Conservation (phyloP, 352 stramenopile genomes). For the Pythium diclinum region DNA sequence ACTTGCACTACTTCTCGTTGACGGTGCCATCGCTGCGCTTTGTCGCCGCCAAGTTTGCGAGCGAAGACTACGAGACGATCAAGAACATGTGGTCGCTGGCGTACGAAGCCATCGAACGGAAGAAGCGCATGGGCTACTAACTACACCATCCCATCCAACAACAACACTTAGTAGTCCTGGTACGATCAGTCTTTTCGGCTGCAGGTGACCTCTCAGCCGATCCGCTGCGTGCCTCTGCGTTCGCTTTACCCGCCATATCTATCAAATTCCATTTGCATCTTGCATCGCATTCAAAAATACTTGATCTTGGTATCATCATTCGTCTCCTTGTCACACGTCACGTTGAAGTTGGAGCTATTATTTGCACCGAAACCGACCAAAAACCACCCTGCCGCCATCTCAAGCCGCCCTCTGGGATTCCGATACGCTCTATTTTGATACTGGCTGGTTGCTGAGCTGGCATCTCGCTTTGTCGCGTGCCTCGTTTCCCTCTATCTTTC, state of each 20-base stretch:
- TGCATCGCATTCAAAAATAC: background rate
- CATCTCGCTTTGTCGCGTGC: background rate
- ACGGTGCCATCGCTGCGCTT: conserved; percentile 79
- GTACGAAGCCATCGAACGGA: conserved; percentile 79
- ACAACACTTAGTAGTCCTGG: background rate
- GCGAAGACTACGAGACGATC: conserved; percentile 77
- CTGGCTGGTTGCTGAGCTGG: background rate
- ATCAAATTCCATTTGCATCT: background rate
- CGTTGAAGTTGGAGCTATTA: conserved; percentile 6
- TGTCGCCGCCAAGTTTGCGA: conserved; percentile 79
- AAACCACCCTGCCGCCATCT: background rate
- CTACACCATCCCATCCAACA: background rate
- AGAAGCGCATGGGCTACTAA: conserved; percentile 66
- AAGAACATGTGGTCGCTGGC: conserved; percentile 82
- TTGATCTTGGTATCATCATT: background rate
- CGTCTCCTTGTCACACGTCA: background rate
- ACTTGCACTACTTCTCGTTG: conserved; percentile 83
- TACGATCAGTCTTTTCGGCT: background rate
- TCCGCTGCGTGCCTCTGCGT: background rate
- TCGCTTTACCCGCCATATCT: background rate
- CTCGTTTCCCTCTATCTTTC: conserved; percentile 5
- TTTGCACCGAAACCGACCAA: background rate
- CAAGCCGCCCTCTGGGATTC: background rate
- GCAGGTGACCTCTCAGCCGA: background rate
- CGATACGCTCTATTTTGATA: background rate